Percentiles rank a stretch among this genome's conserved stretches.
These are phyloP conservation scores for Monilinia vaccinii-corymbosi DNA, from an alignment of 2,329 filamentous ascomycete species.

Conservation along the genomic window DNA sequence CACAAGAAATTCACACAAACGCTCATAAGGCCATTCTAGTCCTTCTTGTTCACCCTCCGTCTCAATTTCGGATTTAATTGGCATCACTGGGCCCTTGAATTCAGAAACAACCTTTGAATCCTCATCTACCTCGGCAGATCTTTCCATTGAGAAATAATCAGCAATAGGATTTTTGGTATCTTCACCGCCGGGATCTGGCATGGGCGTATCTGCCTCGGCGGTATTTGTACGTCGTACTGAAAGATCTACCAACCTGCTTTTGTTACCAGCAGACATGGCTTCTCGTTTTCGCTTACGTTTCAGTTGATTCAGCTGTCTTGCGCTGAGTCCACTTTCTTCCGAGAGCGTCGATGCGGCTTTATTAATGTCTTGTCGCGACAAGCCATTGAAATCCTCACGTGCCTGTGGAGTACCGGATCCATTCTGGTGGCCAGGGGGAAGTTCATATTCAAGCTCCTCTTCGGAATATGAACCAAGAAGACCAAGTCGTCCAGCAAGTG, in stretches of 20 bases:
- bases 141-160: conserved; percentile 88
- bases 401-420: conserved; percentile 16
- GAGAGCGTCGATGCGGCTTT: conserved; percentile 24
- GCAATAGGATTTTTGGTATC: conserved; percentile 52
- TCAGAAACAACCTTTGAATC: conserved; percentile 89
- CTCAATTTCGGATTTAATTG: conserved; percentile 81
- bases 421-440: conserved; percentile 29
- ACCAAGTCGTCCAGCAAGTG: conserved; percentile 70
- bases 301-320: conserved; percentile 85
- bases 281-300: conserved; percentile 92
- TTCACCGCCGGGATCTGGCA: conserved; percentile 52
- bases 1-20: conserved; percentile 86
- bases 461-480: conserved; percentile 77
- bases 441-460: conserved; percentile 66
- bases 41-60: conserved; percentile 69
- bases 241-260: conserved; percentile 82
- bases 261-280: conserved; percentile 80
- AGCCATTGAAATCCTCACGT: conserved; percentile 28
- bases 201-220: conserved; percentile 29
- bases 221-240: conserved; percentile 45
- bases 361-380: conserved; percentile 31
- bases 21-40: conserved; percentile 86
- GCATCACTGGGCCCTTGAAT: conserved; percentile 75
- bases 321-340: conserved; percentile 71
- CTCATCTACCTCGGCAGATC: conserved; percentile 70